Percentiles rank a stretch among this genome's conserved stretches.
phyloP scores from a whole-genome alignment of 2,329 filamentous ascomycete species.

The Cladosporium colombiae region DNA sequence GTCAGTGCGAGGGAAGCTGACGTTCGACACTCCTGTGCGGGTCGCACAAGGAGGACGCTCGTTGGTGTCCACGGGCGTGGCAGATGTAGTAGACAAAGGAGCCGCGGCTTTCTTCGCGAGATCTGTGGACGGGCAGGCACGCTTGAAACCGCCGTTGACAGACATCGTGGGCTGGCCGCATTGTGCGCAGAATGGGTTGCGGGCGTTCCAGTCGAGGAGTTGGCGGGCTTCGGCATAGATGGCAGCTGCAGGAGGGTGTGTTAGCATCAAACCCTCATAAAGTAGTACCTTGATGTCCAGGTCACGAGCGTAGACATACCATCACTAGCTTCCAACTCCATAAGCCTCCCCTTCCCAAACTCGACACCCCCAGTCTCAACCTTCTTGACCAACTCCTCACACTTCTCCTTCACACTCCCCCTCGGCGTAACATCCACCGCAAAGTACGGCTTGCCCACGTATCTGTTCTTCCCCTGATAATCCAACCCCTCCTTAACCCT shows the following conservation, averaged over 20 bases:
- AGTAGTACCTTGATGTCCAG: not conserved
- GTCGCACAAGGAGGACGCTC: constrained; percentile 74
- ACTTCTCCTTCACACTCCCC: constrained; percentile 62
- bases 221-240: constrained; percentile 88
- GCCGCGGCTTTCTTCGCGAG: constrained; percentile 39
- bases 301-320: constrained; percentile 49
- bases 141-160: constrained; percentile 77
- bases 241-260: constrained; percentile 60
- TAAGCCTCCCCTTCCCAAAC: constrained; percentile 68
- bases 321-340: constrained; percentile 61
- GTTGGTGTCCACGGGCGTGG: constrained; percentile 40
- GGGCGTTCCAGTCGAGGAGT: constrained; percentile 88
- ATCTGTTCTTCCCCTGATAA: constrained; percentile 65
- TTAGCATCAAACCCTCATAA: not conserved
- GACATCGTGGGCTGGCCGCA: constrained; percentile 83
- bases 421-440: constrained; percentile 80
- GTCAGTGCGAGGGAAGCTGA: constrained; percentile 89
- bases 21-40: constrained; percentile 81
- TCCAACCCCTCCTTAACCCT: constrained; percentile 54
- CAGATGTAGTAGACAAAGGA: constrained; percentile 31
- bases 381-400: constrained; percentile 60
- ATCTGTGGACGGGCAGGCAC: constrained; percentile 74
- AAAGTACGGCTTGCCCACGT: constrained; percentile 81
- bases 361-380: constrained; percentile 62
- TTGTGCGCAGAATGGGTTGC: constrained; percentile 87